These are phyloP conservation scores for Raffaelea arxii DNA, from an alignment of 2,329 filamentous ascomycete genomes.

Conservation along the genomic window DNA sequence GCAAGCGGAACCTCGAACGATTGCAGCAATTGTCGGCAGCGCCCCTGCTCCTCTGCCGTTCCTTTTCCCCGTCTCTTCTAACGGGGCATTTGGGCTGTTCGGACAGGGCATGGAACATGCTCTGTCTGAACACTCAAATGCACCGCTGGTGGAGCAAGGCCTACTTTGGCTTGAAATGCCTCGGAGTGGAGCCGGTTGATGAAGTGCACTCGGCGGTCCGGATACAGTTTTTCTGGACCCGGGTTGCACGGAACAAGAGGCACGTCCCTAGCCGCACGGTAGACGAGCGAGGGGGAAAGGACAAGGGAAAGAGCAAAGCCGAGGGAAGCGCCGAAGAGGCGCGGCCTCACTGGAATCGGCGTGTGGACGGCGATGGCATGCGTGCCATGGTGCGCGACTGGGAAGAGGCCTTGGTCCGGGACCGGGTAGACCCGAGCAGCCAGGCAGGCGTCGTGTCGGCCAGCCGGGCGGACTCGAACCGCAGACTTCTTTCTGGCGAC, in stretches of 20 bases:
- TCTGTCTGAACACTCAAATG: neutral
- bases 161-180: neutral
- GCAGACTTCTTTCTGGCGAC: neutral
- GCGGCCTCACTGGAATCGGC: too few relatives aligned
- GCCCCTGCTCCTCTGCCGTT: neutral
- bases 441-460: too few relatives aligned
- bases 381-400: too few relatives aligned
- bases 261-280: neutral
- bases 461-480: neutral
- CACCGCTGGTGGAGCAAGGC: constrained; percentile 1
- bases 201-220: neutral
- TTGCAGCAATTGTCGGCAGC: neutral
- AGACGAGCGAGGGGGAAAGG: too few relatives aligned
- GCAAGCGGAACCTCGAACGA: neutral
- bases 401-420: too few relatives aligned
- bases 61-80: too few relatives aligned
- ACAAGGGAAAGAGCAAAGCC: too few relatives aligned
- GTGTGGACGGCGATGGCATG: too few relatives aligned
- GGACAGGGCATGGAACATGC: constrained; percentile 1
- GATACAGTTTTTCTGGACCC: constrained; percentile 2
- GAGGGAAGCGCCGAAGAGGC: too few relatives aligned
- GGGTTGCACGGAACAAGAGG: neutral
- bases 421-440: too few relatives aligned
- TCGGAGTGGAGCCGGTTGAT: neutral
- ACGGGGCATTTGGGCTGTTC: neutral